These are phyloP conservation scores for Batkoa obscura DNA, from an alignment of 371 early-diverging fungal genomes.

Conservation along the genomic window DNA sequence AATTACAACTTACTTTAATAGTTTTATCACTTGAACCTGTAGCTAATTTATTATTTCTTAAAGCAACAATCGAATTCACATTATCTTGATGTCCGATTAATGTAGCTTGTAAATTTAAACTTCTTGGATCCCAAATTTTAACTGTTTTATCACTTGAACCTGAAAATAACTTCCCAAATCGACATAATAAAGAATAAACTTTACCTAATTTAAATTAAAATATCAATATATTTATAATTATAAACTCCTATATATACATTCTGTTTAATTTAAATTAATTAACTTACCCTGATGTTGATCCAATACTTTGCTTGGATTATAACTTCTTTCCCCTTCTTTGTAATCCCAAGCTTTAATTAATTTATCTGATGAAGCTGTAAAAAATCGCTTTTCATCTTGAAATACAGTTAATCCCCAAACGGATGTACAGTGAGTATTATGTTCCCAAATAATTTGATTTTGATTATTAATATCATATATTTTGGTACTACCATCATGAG, in stretches of 20 bases:
- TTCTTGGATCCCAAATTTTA: slow-evolving; percentile 33
- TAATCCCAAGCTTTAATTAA: slow-evolving; percentile 27
- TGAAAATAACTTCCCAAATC: slow-evolving; percentile 22
- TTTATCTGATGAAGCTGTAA: slow-evolving; percentile 34
- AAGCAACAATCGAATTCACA: slow-evolving; percentile 27
- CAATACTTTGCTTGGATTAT: slow-evolving; percentile 6
- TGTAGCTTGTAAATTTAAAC: slow-evolving; percentile 24
- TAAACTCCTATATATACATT: no score
- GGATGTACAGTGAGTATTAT: slow-evolving; percentile 29
- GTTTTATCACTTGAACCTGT: slow-evolving; percentile 33
- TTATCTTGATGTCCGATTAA: slow-evolving; percentile 36
- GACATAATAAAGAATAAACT: slow-evolving; percentile 26
- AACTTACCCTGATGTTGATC: slow-evolving; percentile 17
- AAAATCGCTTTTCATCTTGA: slow-evolving; percentile 20
- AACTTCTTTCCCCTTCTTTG: slow-evolving; percentile 14
- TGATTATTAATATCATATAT: slow-evolving; percentile 7
- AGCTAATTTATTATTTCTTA: slow-evolving; percentile 18
- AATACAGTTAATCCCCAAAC: slow-evolving; percentile 41
- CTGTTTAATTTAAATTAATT: no score
- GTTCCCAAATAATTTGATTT: slow-evolving; percentile 7
- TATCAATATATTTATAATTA: no score
- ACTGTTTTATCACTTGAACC: slow-evolving; percentile 38
- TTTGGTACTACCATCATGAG: slow-evolving; percentile 36
- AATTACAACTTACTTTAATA: slow-evolving; percentile 16
- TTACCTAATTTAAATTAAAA: slow-evolving; percentile 30